Evolutionary conservation across 2,329 filamentous ascomycete genomes (phyloP).

Genomic region (Calonectria pseudoturangicola): DNA sequence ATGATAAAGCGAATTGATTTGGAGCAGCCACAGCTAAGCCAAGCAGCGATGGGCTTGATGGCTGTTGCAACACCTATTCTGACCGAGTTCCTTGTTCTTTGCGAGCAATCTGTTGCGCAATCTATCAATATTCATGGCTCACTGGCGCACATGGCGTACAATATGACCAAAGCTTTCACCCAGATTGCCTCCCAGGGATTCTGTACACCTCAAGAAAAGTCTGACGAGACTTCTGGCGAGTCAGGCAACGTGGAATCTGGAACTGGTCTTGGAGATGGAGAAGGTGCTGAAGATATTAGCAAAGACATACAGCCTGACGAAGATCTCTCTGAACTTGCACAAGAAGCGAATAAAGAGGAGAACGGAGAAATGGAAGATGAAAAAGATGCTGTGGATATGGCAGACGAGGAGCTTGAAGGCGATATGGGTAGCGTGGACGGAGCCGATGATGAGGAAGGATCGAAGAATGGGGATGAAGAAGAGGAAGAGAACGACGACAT

Average conservation of each 20-base stretch:
- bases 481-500: constrained; percentile 83
- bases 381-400: constrained; percentile 93
- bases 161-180: constrained; percentile 84
- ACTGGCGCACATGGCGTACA: constrained; percentile 83
- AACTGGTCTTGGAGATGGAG: constrained; percentile 94
- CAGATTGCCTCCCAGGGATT: constrained; percentile 91
- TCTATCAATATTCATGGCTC: constrained; percentile 80
- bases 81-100: constrained; percentile 81
- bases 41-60: constrained; percentile 58
- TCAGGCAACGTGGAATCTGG: constrained; percentile 90
- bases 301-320: constrained; percentile 97
- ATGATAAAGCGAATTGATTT: constrained; percentile 60
- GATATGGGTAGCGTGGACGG: constrained; percentile 81
- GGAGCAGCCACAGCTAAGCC: constrained; percentile 50
- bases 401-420: constrained; percentile 92
- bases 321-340: constrained; percentile 91
- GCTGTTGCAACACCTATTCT: constrained; percentile 77
- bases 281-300: constrained; percentile 97
- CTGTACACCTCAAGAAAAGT: constrained; percentile 90
- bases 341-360: constrained; percentile 83
- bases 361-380: constrained; percentile 83
- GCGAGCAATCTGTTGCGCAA: constrained; percentile 73
- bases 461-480: constrained; percentile 78
- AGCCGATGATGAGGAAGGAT: constrained; percentile 75
- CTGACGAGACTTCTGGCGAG: constrained; percentile 80